These are phyloP conservation scores for Aspergillus sp. DNA, from an alignment of 2,329 filamentous ascomycete species.

Conservation along the genomic window DNA sequence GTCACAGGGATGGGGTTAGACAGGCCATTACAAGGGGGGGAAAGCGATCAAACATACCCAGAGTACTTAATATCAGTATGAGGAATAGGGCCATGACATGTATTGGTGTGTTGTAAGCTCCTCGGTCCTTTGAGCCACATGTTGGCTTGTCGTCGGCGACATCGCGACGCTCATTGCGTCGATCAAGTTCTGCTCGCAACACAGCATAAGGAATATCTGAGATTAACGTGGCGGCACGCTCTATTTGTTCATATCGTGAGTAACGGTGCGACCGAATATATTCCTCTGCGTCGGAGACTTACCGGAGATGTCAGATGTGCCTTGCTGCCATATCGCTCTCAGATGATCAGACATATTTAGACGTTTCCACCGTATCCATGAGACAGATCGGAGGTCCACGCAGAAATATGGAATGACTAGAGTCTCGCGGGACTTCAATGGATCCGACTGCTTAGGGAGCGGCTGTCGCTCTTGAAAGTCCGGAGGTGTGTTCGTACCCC, in stretches of 20 bases:
- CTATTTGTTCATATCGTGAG: constrained; percentile 13
- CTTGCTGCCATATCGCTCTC: constrained; percentile 1
- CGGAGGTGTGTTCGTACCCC: too few species aligned
- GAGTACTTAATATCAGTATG: constrained; percentile 55
- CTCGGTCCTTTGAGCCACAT: constrained; percentile 35
- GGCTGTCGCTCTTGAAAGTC: too few species aligned
- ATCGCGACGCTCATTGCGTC: constrained; percentile 20
- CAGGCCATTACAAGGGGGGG: neutral
- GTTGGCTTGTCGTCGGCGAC: constrained; percentile 20
- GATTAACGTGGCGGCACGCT: constrained; percentile 21
- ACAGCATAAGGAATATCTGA: constrained; percentile 31
- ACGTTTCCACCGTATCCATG: neutral
- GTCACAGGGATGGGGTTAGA: constrained; percentile 9
- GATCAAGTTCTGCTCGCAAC: constrained; percentile 31
- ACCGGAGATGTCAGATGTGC: neutral
- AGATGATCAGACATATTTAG: neutral
- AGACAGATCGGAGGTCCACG: neutral
- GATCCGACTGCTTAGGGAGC: too few species aligned
- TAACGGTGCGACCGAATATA: neutral
- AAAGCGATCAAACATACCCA: constrained; percentile 27
- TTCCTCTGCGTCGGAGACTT: neutral
- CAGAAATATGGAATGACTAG: neutral
- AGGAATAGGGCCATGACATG: constrained; percentile 68
- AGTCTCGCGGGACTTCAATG: neutral
- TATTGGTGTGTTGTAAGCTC: constrained; percentile 61